These are phyloP conservation scores for Yamadazyma triangularis DNA, from an alignment of 1,139 yeast genomes.

Conservation along the genomic window DNA sequence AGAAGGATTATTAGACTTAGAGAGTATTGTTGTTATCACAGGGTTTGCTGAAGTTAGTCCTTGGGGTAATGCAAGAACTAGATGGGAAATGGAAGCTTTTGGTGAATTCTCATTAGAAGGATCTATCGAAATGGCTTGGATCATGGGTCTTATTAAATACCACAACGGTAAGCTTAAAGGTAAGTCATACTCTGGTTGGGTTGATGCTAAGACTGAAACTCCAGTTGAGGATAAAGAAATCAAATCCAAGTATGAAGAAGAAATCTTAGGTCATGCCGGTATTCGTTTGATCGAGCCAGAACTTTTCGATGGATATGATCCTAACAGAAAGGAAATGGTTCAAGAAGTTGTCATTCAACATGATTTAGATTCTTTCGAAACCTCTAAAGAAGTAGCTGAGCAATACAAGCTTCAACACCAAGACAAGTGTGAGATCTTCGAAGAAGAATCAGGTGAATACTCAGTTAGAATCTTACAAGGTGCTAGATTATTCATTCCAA, in stretches of 20 bases:
- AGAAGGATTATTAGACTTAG: conserved; percentile 90
- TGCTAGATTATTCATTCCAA: conserved; percentile 86
- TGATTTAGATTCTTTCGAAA: conserved; percentile 92
- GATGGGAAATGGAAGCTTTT: conserved; percentile 98
- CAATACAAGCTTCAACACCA: conserved; percentile 94
- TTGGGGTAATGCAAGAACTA: conserved; percentile 98
- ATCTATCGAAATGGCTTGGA: conserved; percentile 99
- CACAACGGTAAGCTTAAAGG: conserved; percentile 93
- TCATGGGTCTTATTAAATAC: conserved; percentile 95
- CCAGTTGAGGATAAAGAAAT: conserved; percentile 95
- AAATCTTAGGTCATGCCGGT: conserved; percentile 90
- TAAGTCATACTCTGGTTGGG: conserved; percentile 89
- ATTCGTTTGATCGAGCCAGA: conserved; percentile 96
- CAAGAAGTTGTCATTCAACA: conserved; percentile 97
- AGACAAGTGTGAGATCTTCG: conserved; percentile 88
- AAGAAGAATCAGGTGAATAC: conserved; percentile 87
- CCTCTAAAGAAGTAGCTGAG: conserved; percentile 92
- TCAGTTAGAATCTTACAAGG: conserved; percentile 90
- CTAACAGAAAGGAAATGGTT: conserved; percentile 83
- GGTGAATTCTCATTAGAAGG: conserved; percentile 99
- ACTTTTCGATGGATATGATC: conserved; percentile 89
- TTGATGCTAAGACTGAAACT: conserved; percentile 86
- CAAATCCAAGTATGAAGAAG: conserved; percentile 84
- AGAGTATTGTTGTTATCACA: conserved; percentile 86
- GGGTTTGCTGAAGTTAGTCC: conserved; percentile 99